Base-by-base conservation (phyloP, 306 rosid genomes). In the Casuarina cunninghamiana region DNA sequence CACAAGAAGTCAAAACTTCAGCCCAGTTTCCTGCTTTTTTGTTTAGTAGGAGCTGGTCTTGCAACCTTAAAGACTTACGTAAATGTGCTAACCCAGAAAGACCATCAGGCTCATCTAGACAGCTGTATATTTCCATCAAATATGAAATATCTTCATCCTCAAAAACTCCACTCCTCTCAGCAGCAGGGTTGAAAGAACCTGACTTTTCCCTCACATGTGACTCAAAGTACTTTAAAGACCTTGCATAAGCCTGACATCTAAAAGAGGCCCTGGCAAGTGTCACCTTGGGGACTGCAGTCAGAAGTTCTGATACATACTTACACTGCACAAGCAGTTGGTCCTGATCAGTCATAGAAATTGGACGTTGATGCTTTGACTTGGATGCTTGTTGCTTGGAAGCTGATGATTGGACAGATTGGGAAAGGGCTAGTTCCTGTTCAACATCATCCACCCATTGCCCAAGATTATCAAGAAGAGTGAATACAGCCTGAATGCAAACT, bases 111-210 rank as follows among this genome's bases (percentile, higher is more conserved):
- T 95, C 98, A 76, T 95, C 98, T 83, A 95, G 88, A 77, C 85
- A 91, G 84, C 98, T 89, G 76, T 92, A 92, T 83, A 89, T 89
- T 89, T 91, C 93, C 97, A 95, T 95, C 65, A 95, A 93, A 89
- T 87, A 93, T 44, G 98, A 91, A 83, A 89, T 78, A 80, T 92
- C 97, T 82, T 85, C 92, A 46, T 95, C 93, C 78, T 86, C 91
- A 85, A 95, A 92, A 76, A 83, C 81, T 73, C 93, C 97, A 83
- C 97, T 87, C 84, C 83, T 91, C 90, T 88, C 97, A 73, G 97
- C 90, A 17, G 97, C 98, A 84, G 98, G 97, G 85, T 95, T 95
- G 87, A 95, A 95, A 86, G 97, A 90, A 74, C 98, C 98, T 4
- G 96, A 92, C 84, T 92, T 95, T 57, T 65, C 90, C 83, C 96